Conservation (phyloP, 108 stramenopile genomes). For the Cyclotella baltica region DNA sequence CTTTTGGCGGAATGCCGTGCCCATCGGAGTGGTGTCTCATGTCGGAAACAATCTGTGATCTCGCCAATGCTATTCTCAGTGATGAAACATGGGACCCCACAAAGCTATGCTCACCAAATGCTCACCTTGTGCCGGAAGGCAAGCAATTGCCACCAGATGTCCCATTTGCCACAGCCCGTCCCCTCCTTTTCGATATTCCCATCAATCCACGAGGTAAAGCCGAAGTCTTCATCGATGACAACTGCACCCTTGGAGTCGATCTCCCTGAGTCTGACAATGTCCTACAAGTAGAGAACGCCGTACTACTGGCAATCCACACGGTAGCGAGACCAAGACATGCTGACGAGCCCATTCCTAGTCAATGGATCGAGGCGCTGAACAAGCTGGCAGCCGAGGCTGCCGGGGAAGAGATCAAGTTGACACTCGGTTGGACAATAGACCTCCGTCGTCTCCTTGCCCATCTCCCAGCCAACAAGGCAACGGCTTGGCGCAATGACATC, state of each 20-base stretch:
- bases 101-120: background rate
- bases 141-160: background rate
- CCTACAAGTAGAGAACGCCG: slow-evolving; percentile 8
- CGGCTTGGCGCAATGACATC: slow-evolving; percentile 17
- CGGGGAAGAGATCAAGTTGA: slow-evolving; percentile 21
- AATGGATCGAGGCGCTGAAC: slow-evolving; percentile 15
- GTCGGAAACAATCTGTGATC: slow-evolving; percentile 35
- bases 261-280: slow-evolving; percentile 18
- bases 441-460: slow-evolving; percentile 9
- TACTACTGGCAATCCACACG: slow-evolving; percentile 18
- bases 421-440: slow-evolving; percentile 22
- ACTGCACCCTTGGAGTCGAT: slow-evolving; percentile 9
- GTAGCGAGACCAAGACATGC: background rate
- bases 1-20: slow-evolving; percentile 35
- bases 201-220: slow-evolving; percentile 11
- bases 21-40: slow-evolving; percentile 27
- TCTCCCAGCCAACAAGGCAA: slow-evolving; percentile 27
- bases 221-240: slow-evolving; percentile 48
- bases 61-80: slow-evolving; percentile 19
- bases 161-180: slow-evolving; percentile 12
- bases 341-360: slow-evolving; percentile 26
- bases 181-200: slow-evolving; percentile 26
- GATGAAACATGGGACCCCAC: slow-evolving; percentile 27
- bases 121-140: slow-evolving; percentile 1
- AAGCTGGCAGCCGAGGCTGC: slow-evolving; percentile 28